phyloP scores from a whole-genome alignment of 768 basidiomycete species.

The Boletellus ananas region DNA sequence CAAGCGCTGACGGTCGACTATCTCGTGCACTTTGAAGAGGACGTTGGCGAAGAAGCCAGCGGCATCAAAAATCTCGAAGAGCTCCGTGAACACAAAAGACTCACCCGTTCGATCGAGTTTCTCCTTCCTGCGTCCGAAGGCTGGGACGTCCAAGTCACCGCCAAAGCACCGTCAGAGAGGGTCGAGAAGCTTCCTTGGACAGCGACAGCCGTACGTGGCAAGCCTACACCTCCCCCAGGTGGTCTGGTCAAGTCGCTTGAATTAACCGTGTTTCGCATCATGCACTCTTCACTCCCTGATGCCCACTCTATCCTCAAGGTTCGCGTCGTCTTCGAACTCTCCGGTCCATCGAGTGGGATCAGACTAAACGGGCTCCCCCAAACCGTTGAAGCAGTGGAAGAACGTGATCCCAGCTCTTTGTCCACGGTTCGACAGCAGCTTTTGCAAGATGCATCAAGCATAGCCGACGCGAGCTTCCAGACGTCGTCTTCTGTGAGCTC shows the following conservation, averaged over 20 bases:
- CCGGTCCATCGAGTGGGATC: slow-evolving; percentile 69
- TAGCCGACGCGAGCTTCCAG: slow-evolving; percentile 61
- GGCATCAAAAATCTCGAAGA: slow-evolving; percentile 54
- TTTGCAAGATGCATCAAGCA: slow-evolving; percentile 70
- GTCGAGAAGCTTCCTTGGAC: slow-evolving; percentile 76
- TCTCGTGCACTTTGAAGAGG: slow-evolving; percentile 68
- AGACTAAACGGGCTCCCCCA: slow-evolving; percentile 85
- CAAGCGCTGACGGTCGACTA: slow-evolving; percentile 84
- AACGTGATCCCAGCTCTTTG: slow-evolving; percentile 60
- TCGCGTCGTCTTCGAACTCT: slow-evolving; percentile 73
- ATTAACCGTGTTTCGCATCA: slow-evolving; percentile 57
- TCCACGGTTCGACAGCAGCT: slow-evolving; percentile 39
- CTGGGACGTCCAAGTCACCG: slow-evolving; percentile 83
- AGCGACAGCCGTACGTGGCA: slow-evolving; percentile 51
- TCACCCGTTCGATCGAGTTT: slow-evolving; percentile 78
- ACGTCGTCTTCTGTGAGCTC: slow-evolving; percentile 60
- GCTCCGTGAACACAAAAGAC: slow-evolving; percentile 63
- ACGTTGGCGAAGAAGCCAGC: slow-evolving; percentile 23
- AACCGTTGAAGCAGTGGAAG: slow-evolving; percentile 58
- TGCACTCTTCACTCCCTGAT: slow-evolving; percentile 67
- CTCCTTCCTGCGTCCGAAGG: slow-evolving; percentile 71
- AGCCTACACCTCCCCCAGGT: slow-evolving; percentile 27
- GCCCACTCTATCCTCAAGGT: slow-evolving; percentile 81
- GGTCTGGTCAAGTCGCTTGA: slow-evolving; percentile 41
- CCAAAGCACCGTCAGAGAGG: slow-evolving; percentile 68